Base-by-base conservation (phyloP, 345 rosid species). In the Turritis glabra region DNA sequence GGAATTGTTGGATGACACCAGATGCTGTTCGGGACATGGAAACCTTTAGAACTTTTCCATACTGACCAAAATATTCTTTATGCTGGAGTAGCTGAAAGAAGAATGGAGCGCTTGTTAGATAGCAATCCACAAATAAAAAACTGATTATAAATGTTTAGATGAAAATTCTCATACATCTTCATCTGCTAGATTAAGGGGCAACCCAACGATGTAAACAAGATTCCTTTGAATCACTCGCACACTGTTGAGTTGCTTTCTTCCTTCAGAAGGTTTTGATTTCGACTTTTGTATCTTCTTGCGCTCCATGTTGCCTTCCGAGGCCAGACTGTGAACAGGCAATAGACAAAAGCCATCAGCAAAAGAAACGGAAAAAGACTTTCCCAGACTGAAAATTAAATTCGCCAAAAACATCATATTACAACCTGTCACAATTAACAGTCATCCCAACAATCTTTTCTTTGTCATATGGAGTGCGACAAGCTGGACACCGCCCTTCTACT, bases 401-500 rank as follows among this genome's bases (percentile, higher is more conserved):
- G 29, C 46, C 51, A 54, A 26, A 61, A 22, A 44, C 26, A 70
- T 55, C 63, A 14, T 17, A 57, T 18, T 23, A 27, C 51, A 81
- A 84, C 97, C 97, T 93, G 76, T 89, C 96, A 47, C 90, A 85
- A 65, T 75, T 80, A 62, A 88, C 84, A 71, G 92, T 92, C 83
- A 77, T 89, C 44, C 93, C 93, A 21, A 86, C 97, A 73, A 93
- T 93, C 81, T 89, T 93, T 76, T 86, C 97, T 73, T 86, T 93
- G 85, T 93, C 98, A 78, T 93, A 93, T 33, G 92, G 80, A 33
- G 81, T 68, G 62, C 97, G 96, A 58, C 97, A 93, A 69, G 98
- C 98, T 4, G 97, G 98, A 72, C 97, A 93, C 32, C 91, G 88
- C 55, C 98, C 98, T 77, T 88, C 96, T 11, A 83, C 69, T 10